Conservation (phyloP, 2,329 filamentous ascomycete species). For the Helotiales sp. region DNA sequence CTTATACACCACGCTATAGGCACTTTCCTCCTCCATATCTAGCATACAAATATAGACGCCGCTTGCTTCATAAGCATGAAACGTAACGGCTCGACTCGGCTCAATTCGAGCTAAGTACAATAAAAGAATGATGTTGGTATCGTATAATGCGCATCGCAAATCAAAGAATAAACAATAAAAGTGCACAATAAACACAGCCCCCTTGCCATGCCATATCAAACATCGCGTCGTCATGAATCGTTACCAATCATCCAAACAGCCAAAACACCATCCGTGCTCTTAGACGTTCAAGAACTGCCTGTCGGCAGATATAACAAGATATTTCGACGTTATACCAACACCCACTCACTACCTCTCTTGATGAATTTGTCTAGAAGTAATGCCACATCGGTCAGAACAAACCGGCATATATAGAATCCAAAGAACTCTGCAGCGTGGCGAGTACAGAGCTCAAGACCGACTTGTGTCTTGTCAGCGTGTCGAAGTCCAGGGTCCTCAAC, state of each 20-base stretch:
- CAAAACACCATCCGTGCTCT: background rate
- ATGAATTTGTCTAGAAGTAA: conserved; percentile 94
- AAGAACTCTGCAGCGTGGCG: conserved; percentile 97
- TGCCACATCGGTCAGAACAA: conserved; percentile 83
- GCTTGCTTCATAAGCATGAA: no score
- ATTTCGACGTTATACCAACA: conserved; percentile 45
- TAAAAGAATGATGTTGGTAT: background rate
- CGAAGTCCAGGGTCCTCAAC: conserved; percentile 92
- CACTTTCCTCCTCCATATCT: background rate
- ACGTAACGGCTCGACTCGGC: background rate
- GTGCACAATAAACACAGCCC: background rate
- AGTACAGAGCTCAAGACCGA: conserved; percentile 90
- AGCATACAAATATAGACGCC: background rate
- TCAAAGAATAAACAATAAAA: background rate
- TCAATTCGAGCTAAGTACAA: background rate
- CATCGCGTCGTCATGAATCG: background rate
- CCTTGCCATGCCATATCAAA: background rate
- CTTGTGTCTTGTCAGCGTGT: conserved; percentile 89
- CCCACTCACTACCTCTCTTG: conserved; percentile 96
- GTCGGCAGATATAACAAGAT: background rate
- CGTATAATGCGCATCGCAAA: background rate
- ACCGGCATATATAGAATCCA: conserved; percentile 92
- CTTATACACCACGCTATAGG: no score
- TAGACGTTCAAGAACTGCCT: background rate
- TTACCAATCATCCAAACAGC: background rate